These are phyloP conservation scores for Clonostachys rosea DNA, from an alignment of 2,329 filamentous ascomycete genomes.

Conservation along the genomic window DNA sequence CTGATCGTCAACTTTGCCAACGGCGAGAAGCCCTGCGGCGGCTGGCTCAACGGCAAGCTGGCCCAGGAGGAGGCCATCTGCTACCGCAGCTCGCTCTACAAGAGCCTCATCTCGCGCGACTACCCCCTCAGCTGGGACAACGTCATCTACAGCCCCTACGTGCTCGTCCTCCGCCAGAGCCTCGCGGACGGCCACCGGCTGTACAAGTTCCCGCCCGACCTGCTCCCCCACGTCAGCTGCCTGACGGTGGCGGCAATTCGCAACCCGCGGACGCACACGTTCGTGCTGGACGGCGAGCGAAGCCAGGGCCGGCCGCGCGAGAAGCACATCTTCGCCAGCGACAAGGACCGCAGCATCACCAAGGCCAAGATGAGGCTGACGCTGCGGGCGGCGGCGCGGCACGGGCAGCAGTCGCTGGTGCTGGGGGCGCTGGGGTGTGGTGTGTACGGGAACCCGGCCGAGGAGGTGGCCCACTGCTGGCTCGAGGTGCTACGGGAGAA, in stretches of 20 bases:
- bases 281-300: slow-evolving; percentile 5
- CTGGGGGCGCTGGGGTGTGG: slow-evolving; percentile 68
- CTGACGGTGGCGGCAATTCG: slow-evolving; percentile 55
- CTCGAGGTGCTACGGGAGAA: slow-evolving; percentile 51
- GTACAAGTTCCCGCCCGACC: slow-evolving; percentile 23
- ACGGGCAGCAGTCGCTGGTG: slow-evolving; percentile 54
- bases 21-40: slow-evolving; percentile 51
- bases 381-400: slow-evolving; percentile 52
- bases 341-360: slow-evolving; percentile 44
- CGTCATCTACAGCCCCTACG: slow-evolving; percentile 55
- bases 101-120: slow-evolving; percentile 37
- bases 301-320: slow-evolving; percentile 7
- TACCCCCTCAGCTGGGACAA: slow-evolving; percentile 48
- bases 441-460: slow-evolving; percentile 57
- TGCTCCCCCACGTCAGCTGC: slow-evolving; percentile 50
- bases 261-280: slow-evolving; percentile 22
- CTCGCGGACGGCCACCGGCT: slow-evolving; percentile 39
- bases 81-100: slow-evolving; percentile 52
- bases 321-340: slow-evolving; percentile 30
- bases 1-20: slow-evolving; percentile 63
- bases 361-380: slow-evolving; percentile 59
- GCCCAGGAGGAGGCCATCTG: slow-evolving; percentile 69
- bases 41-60: slow-evolving; percentile 54
- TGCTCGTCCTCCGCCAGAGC: slow-evolving; percentile 52
- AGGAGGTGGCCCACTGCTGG: slow-evolving; percentile 60